Percentiles rank a stretch among this genome's conserved stretches.
Conservation (phyloP, 1,284 basidiomycete genomes). For the Butyriboletus appendiculatus region DNA sequence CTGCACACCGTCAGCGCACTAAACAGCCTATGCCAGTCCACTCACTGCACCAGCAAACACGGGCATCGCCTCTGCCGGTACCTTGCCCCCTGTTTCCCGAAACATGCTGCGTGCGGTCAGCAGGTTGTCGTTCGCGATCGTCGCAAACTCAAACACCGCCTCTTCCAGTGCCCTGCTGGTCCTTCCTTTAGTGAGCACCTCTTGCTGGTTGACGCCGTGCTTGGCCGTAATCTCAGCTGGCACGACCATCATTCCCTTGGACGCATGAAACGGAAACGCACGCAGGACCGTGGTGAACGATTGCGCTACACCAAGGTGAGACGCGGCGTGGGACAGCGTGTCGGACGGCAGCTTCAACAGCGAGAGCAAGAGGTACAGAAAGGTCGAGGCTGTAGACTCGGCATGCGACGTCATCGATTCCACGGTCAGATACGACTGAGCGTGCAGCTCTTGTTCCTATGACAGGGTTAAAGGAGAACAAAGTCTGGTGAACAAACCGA, state of each 20-base stretch:
- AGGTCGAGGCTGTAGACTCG: conserved; percentile 77
- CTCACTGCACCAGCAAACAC: conserved; percentile 79
- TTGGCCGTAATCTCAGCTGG: conserved; percentile 84
- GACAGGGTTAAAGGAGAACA: conserved; percentile 12
- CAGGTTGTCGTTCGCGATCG: conserved; percentile 88
- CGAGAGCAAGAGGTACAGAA: conserved; percentile 80
- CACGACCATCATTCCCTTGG: conserved; percentile 74
- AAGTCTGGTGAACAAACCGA: conserved; percentile 39
- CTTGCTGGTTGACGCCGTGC: conserved; percentile 83
- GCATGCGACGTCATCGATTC: conserved; percentile 73
- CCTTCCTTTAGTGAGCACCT: conserved; percentile 75
- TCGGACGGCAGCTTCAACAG: conserved; percentile 66
- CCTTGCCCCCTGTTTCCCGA: conserved; percentile 58
- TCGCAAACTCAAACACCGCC: conserved; percentile 89
- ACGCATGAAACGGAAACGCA: conserved; percentile 74
- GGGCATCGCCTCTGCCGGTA: conserved; percentile 69
- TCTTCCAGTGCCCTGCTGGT: conserved; percentile 65
- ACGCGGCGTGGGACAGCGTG: conserved; percentile 75
- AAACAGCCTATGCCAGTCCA: conserved; percentile 23
- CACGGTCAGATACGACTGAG: conserved; percentile 67
- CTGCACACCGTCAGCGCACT: conserved; percentile 41
- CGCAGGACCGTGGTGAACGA: conserved; percentile 74
- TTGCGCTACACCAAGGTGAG: conserved; percentile 76
- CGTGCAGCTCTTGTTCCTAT: conserved; percentile 75
- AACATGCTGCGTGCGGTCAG: conserved; percentile 82